Conservation (phyloP, 768 basidiomycete species). For the Cubamyces sp. region DNA sequence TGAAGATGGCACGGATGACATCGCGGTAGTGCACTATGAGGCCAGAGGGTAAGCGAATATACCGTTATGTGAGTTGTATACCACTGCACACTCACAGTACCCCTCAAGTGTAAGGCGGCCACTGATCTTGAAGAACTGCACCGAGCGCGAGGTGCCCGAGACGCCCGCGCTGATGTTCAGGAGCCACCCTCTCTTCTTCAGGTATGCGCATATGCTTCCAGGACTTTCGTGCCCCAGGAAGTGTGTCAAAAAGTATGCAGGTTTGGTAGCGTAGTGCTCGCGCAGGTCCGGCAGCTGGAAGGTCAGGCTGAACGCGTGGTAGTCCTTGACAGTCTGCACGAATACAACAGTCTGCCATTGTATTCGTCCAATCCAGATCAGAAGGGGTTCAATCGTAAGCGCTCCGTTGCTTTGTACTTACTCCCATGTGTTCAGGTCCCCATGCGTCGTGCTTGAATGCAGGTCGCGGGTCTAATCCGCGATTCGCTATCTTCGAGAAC, state of each 20-base stretch:
- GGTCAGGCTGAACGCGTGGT: slow-evolving; percentile 43
- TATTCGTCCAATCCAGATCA: slow-evolving; percentile 14
- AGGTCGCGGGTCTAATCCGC: slow-evolving; percentile 33
- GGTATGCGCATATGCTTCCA: slow-evolving; percentile 52
- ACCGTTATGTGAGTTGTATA: neutral
- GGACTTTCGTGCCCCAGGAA: slow-evolving; percentile 56
- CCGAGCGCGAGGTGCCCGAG: slow-evolving; percentile 38
- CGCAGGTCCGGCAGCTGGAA: slow-evolving; percentile 43
- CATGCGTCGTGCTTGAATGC: slow-evolving; percentile 27
- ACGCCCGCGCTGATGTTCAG: slow-evolving; percentile 38
- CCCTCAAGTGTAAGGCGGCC: slow-evolving; percentile 54
- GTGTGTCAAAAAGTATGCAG: slow-evolving; percentile 47
- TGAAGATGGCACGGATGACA: slow-evolving; percentile 46
- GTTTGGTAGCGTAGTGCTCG: slow-evolving; percentile 44
- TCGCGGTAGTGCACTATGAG: slow-evolving; percentile 44
- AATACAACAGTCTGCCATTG: slow-evolving; percentile 42
- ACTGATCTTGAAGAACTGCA: slow-evolving; percentile 49
- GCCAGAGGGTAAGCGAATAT: neutral
- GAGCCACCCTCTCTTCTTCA: slow-evolving; percentile 51
- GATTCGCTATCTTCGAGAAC: slow-evolving; percentile 39
- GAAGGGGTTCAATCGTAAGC: too few species aligned
- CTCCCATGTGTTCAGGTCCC: slow-evolving; percentile 28
- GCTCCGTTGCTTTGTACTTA: slow-evolving; percentile 1
- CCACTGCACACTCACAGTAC: slow-evolving; percentile 40
- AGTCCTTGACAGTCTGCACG: slow-evolving; percentile 49